Evolutionary conservation across 495 filamentous ascomycete genomes (phyloP).

Genomic region (Penicillium ochrochloron): DNA sequence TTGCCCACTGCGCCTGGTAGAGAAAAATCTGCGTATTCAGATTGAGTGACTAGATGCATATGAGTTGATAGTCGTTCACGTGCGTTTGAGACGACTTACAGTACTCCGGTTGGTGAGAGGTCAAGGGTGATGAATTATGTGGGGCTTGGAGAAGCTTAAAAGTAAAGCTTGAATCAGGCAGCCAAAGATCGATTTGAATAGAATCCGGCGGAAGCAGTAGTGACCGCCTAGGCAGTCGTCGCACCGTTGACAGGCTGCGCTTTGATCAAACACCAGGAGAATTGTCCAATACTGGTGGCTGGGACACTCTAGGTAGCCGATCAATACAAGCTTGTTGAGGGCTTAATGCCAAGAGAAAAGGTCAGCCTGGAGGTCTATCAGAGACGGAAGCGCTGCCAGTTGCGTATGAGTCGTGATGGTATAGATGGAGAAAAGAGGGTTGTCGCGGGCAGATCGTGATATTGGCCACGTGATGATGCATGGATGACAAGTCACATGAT

Average conservation of each 20-base stretch:
- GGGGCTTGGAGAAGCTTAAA: background rate
- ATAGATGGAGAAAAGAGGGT: conserved; percentile 13
- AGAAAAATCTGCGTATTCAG: background rate
- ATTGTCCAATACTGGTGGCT: background rate
- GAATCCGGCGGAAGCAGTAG: background rate
- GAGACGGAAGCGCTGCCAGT: background rate
- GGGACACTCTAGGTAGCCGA: background rate
- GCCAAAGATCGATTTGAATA: background rate
- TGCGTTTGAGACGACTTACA: background rate
- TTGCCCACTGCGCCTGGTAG: background rate
- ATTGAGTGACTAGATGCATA: background rate
- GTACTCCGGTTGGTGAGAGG: background rate
- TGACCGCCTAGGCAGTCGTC: background rate
- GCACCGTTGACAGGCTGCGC: background rate
- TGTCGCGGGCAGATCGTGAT: conserved; percentile 14
- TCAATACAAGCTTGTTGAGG: background rate
- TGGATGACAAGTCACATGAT: background rate
- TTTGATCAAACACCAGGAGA: background rate
- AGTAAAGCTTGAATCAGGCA: background rate
- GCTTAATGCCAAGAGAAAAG: background rate
- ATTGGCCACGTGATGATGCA: conserved; percentile 12
- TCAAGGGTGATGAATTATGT: background rate
- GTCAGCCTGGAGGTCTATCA: background rate
- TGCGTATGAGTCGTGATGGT: conserved; percentile 1
- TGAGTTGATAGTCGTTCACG: background rate